Evolutionary conservation across 2,329 filamentous ascomycete genomes (phyloP), one percentile per base, ranked within the genome.

Genomic region (Sarocladium oryzae): DNA sequence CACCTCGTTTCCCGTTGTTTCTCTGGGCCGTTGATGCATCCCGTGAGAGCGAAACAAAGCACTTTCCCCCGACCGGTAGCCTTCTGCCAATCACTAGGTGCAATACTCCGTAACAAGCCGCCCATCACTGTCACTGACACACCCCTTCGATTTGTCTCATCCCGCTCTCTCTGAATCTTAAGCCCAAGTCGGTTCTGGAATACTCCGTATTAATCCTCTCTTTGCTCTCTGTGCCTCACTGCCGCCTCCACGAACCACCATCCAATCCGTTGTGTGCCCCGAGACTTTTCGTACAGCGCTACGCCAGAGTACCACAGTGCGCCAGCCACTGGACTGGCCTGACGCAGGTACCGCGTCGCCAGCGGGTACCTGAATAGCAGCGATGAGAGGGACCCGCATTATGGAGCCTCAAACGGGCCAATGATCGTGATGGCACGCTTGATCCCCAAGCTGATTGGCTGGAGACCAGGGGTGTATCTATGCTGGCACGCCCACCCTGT

Each of bases 261-360:
- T n/a, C n/a, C n/a, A n/a, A n/a, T n/a, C 21, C 23, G 40, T 48
- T 48, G 43, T 33, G 43, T 33, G 7, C 21, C 43, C 43, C 43
- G 43, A 48, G 43, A 32, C 21, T n/a, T 4, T 43, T 43, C 40
- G 40, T 43, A 43, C 40, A 43, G 21, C 40, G 23, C 23, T 20
- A 43, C 40, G 40, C 40, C 40, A 7, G 3, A 13, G 40, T 43
- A 43, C 40, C 40, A 43, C 40, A 43, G 21, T 15, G 40, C 23
- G 40, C 40, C 40, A 28, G 21, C 40, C 23, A 43, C 40, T 6
- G 40, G 23, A 20, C 21, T 8, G 21, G 8, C 21, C 43, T 48
- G 43, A 30, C 26, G 43, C 43, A 48, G 43, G 43, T 48, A 48
- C 43, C 43, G 43, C 43, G 24, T 48, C 43, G 43, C 33, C 15